phyloP scores from a whole-genome alignment of 1,284 basidiomycete genomes.

The Ceratobasidium sp. region DNA sequence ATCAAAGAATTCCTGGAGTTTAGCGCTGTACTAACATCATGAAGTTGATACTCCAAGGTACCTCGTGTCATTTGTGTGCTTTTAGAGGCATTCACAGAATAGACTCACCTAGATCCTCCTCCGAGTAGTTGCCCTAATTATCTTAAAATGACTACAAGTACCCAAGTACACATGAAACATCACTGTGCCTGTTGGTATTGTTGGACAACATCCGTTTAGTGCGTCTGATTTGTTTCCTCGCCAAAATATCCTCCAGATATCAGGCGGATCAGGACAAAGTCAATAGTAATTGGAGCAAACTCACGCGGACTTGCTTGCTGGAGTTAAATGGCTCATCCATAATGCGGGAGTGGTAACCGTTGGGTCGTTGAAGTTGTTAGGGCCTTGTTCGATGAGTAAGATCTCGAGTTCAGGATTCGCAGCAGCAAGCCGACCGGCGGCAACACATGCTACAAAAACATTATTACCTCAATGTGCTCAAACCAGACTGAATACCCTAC shows the following conservation, averaged over 20 bases:
- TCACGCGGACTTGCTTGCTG: conserved; percentile 36
- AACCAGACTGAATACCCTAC: too few relatives aligned
- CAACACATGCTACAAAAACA: conserved; percentile 26
- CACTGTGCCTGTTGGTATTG: not conserved
- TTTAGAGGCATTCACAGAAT: too few relatives aligned
- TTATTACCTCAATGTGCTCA: too few relatives aligned
- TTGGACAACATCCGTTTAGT: conserved; percentile 34
- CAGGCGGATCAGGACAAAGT: not conserved
- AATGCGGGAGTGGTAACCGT: conserved; percentile 32
- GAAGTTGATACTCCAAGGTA: not conserved
- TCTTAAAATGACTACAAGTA: too few relatives aligned
- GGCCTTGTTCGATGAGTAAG: conserved; percentile 35
- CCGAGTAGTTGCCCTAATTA: conserved; percentile 29
- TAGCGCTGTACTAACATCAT: not conserved
- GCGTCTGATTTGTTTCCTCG: conserved; percentile 26
- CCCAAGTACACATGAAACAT: too few relatives aligned
- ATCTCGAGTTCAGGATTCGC: conserved; percentile 41
- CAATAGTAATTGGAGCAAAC: not conserved
- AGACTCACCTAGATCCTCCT: conserved; percentile 41
- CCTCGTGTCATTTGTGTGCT: too few relatives aligned
- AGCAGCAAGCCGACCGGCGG: conserved; percentile 40
- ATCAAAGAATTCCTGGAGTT: too few relatives aligned
- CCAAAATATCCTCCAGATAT: conserved; percentile 23
- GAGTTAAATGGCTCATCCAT: conserved; percentile 30
- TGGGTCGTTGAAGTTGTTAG: conserved; percentile 31